Percentiles rank a stretch among this genome's conserved stretches.
These are phyloP conservation scores for Vicia faba DNA, from an alignment of 306 rosid species.

Conservation along the genomic window DNA sequence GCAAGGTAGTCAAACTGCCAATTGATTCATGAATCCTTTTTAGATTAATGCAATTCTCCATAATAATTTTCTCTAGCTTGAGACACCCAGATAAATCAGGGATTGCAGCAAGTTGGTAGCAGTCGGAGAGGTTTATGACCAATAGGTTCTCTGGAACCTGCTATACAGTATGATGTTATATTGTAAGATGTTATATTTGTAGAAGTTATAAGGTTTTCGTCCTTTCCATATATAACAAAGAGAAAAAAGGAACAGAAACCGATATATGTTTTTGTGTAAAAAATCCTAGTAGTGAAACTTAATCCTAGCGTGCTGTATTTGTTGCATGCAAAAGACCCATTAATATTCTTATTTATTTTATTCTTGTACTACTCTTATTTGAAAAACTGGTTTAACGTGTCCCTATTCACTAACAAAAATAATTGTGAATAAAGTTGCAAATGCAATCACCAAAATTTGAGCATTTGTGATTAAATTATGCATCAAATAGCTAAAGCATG, in stretches of 20 bases:
- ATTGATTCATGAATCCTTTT: constrained; percentile 52
- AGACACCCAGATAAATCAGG: constrained; percentile 61
- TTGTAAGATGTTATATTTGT: not conserved
- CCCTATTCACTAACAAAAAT: not conserved
- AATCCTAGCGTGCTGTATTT: not conserved
- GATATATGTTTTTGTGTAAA: not conserved
- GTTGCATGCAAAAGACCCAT: not conserved
- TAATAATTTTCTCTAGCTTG: constrained; percentile 51
- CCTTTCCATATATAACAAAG: not conserved
- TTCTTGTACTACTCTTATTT: not conserved
- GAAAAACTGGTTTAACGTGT: not conserved
- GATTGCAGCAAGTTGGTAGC: constrained; percentile 41
- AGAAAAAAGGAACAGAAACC: not conserved
- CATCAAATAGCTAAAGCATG: constrained; percentile 16
- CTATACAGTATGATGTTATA: constrained; percentile 22
- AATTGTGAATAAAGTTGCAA: not conserved
- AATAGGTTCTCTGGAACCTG: constrained; percentile 56
- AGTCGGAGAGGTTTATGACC: constrained; percentile 53
- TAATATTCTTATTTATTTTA: not conserved
- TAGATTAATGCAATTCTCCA: constrained; percentile 49
- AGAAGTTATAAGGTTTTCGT: not conserved
- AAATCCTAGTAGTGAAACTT: too few species aligned
- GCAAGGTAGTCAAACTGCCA: constrained; percentile 48
- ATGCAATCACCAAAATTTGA: constrained; percentile 4
- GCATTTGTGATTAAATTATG: constrained; percentile 1